phyloP scores from a whole-genome alignment of 108 stramenopile species.

The Cyclostephanos invisitatus region DNA sequence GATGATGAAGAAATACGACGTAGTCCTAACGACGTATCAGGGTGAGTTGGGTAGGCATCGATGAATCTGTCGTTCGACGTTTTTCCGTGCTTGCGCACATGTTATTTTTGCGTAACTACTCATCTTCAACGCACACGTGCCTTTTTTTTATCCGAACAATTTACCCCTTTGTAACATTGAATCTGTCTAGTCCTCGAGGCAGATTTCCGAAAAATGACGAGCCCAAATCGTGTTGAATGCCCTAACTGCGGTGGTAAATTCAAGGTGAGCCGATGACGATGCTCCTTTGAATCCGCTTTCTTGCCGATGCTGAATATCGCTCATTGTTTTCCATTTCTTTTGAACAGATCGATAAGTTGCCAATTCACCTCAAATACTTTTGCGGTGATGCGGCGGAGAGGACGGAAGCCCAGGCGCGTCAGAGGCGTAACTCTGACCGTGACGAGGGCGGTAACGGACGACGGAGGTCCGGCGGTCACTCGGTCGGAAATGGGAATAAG shows the following conservation, averaged over 20 bases:
- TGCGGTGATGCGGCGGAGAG: constrained; percentile 92
- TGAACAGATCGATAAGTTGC: constrained; percentile 76
- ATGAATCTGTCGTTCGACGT: neutral
- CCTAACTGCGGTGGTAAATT: constrained; percentile 92
- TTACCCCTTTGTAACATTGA: neutral
- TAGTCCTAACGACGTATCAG: constrained; percentile 97
- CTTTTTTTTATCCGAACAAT: neutral
- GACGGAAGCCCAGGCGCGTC: constrained; percentile 92
- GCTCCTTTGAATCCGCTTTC: neutral
- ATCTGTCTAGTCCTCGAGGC: constrained; percentile 73
- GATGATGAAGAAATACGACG: constrained; percentile 85
- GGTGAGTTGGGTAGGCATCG: neutral
- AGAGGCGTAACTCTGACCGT: constrained; percentile 74
- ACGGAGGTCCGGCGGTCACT: constrained; percentile 29
- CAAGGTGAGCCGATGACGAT: constrained; percentile 41
- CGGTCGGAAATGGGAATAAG: neutral
- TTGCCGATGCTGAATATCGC: neutral
- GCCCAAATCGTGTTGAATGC: constrained; percentile 89
- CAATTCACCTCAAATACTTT: constrained; percentile 93
- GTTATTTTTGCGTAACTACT: neutral
- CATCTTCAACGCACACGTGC: neutral
- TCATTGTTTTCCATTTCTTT: neutral
- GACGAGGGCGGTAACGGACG: constrained; percentile 37
- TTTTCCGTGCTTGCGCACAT: neutral
- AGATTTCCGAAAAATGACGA: constrained; percentile 93